Conservation (phyloP, 73 alveolate genomes). For the Loxodes magnus region DNA sequence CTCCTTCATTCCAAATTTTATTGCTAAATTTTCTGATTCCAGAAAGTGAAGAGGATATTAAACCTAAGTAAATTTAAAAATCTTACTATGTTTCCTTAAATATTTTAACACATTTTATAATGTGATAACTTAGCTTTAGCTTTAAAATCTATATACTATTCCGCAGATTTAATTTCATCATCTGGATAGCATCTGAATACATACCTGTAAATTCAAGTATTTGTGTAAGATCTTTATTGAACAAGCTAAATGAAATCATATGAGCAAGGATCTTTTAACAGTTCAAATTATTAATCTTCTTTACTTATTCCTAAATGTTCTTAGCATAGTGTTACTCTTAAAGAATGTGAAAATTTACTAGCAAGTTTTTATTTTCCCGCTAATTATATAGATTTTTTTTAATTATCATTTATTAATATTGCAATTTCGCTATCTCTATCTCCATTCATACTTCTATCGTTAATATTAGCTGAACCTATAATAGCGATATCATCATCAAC, state of each 20-base stretch:
- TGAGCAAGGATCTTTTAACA: slow-evolving; percentile 54
- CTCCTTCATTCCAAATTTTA: slow-evolving; percentile 5
- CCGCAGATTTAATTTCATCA: slow-evolving; percentile 22
- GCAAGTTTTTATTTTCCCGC: slow-evolving; percentile 16
- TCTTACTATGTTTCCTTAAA: slow-evolving; percentile 16
- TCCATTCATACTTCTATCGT: slow-evolving; percentile 95
- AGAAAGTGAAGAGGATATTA: slow-evolving; percentile 43
- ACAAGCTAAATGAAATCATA: slow-evolving; percentile 37
- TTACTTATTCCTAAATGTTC: slow-evolving; percentile 78
- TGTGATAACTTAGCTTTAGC: slow-evolving; percentile 8
- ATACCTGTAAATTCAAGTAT: slow-evolving; percentile 51
- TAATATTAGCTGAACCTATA: slow-evolving; percentile 94
- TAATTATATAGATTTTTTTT: slow-evolving; percentile 10
- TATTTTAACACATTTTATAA: slow-evolving; percentile 6
- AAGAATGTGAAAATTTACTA: slow-evolving; percentile 26
- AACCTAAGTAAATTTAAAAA: slow-evolving; percentile 31
- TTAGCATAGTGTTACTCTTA: slow-evolving; percentile 48
- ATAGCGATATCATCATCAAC: slow-evolving; percentile 85
- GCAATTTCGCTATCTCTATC: slow-evolving; percentile 92
- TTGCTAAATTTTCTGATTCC: slow-evolving; percentile 26
- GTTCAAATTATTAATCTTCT: slow-evolving; percentile 20
- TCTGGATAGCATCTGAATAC: slow-evolving; percentile 79
- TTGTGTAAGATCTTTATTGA: slow-evolving; percentile 39
- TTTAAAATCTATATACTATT: slow-evolving; percentile 17
- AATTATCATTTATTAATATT: slow-evolving; percentile 31